phyloP scores from a whole-genome alignment of 192 early-diverging fungal genomes.

The Spinellus fusiger region DNA sequence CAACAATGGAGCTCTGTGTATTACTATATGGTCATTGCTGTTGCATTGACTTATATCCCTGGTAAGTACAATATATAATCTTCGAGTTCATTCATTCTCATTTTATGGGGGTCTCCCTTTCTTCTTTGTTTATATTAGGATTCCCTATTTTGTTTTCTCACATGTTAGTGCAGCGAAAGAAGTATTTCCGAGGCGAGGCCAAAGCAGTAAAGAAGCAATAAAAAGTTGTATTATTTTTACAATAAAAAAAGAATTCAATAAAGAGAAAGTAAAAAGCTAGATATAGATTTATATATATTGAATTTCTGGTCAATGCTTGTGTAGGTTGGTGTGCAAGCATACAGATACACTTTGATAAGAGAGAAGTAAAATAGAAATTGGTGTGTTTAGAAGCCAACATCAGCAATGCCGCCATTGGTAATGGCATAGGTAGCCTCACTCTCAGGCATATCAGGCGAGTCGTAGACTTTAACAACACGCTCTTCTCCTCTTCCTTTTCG shows the following conservation, averaged over 20 bases:
- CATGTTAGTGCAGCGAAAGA: slow-evolving; percentile 86
- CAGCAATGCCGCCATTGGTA: slow-evolving; percentile 67
- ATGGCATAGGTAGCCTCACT: slow-evolving; percentile 67
- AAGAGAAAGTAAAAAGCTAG: neutral
- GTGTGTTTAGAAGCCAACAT: slow-evolving; percentile 29
- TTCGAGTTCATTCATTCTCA: neutral
- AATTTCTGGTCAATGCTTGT: neutral
- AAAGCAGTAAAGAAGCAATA: neutral
- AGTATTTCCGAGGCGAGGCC: slow-evolving; percentile 48
- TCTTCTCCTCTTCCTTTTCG: slow-evolving; percentile 79
- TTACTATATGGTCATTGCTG: slow-evolving; percentile 52
- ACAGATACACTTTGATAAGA: neutral
- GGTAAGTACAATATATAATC: slow-evolving; percentile 38
- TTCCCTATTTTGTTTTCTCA: slow-evolving; percentile 85
- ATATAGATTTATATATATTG: neutral
- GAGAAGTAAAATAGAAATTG: neutral
- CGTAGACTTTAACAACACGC: slow-evolving; percentile 77
- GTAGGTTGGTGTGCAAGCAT: neutral
- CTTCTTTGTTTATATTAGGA: slow-evolving; percentile 32
- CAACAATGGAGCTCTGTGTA: slow-evolving; percentile 41
- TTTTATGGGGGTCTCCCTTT: slow-evolving; percentile 1
- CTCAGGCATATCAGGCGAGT: slow-evolving; percentile 76
- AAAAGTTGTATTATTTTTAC: neutral
- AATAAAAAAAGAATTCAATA: neutral
- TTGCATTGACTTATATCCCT: slow-evolving; percentile 65